Percentiles rank a stretch among this genome's conserved stretches.
Evolutionary conservation across 495 filamentous ascomycete species (phyloP).

Genomic region (Letharia columbiana): DNA sequence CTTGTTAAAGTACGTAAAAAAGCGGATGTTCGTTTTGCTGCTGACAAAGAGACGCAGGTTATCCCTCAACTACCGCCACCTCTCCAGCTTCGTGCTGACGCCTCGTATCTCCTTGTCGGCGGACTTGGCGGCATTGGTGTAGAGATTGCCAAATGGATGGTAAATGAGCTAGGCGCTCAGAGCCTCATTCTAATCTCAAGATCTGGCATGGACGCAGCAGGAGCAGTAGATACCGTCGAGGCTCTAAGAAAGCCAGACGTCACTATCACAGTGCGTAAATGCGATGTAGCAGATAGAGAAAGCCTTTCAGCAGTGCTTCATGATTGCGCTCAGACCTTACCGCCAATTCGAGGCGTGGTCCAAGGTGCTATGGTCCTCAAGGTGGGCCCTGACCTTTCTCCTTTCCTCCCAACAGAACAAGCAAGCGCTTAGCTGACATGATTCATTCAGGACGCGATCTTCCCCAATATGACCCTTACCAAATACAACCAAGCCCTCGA

Average conservation of each 20-base stretch:
- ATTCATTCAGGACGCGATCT: slow-evolving; percentile 30
- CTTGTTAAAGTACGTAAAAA: slow-evolving; percentile 13
- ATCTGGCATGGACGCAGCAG: slow-evolving; percentile 18
- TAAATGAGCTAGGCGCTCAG: slow-evolving; percentile 41
- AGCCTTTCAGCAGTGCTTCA: slow-evolving; percentile 21
- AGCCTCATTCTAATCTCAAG: slow-evolving; percentile 40
- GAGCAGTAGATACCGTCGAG: slow-evolving; percentile 12
- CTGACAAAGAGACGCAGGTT: background rate
- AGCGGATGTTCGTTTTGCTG: background rate
- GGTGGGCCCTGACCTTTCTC: slow-evolving; percentile 1
- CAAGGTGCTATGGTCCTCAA: slow-evolving; percentile 34
- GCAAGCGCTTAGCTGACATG: background rate
- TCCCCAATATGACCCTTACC: slow-evolving; percentile 37
- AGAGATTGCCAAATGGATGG: slow-evolving; percentile 50
- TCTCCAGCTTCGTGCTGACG: slow-evolving; percentile 14
- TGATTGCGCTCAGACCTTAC: slow-evolving; percentile 17
- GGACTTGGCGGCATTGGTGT: slow-evolving; percentile 45
- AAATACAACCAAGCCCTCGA: slow-evolving; percentile 33
- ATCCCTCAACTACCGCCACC: slow-evolving; percentile 9
- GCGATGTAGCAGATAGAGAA: slow-evolving; percentile 36
- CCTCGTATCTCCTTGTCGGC: slow-evolving; percentile 33
- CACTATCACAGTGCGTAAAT: slow-evolving; percentile 29
- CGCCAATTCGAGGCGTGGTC: slow-evolving; percentile 33
- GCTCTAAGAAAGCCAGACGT: slow-evolving; percentile 21
- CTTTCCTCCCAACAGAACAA: background rate